These are phyloP conservation scores for Calonectria pauciramosa DNA, from an alignment of 2,329 filamentous ascomycete species.

Conservation along the genomic window DNA sequence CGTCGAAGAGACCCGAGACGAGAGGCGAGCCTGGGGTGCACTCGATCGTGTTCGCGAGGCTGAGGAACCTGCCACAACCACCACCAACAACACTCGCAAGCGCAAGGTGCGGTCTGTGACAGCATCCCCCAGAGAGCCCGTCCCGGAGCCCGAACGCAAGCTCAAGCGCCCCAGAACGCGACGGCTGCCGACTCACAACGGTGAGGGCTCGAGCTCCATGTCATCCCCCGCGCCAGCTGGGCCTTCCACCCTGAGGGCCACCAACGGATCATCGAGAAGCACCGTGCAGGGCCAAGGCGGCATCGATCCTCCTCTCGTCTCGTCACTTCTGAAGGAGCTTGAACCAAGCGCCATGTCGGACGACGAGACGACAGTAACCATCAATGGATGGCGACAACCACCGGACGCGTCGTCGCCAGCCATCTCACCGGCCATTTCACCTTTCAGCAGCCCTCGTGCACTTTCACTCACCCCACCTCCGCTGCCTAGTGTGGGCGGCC, in stretches of 20 bases:
- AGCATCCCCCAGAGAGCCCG: conserved; percentile 77
- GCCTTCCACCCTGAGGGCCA: conserved; percentile 42
- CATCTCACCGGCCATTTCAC: conserved; percentile 75
- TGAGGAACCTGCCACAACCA: conserved; percentile 62
- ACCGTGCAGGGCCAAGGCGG: conserved; percentile 40
- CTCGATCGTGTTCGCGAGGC: conserved; percentile 87
- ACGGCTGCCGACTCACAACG: conserved; percentile 66
- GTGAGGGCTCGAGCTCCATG: conserved; percentile 61
- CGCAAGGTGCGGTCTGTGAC: conserved; percentile 80
- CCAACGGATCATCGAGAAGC: conserved; percentile 29
- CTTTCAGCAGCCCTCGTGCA: conserved; percentile 76
- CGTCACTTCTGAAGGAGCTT: conserved; percentile 89
- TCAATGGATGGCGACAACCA: conserved; percentile 47
- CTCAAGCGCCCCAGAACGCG: conserved; percentile 89
- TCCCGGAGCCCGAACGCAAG: conserved; percentile 82
- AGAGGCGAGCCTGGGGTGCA: conserved; percentile 88
- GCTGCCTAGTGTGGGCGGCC: conserved; percentile 63
- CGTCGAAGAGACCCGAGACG: conserved; percentile 79
- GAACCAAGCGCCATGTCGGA: conserved; percentile 74
- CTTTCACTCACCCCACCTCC: conserved; percentile 80
- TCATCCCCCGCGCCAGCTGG: conserved; percentile 50
- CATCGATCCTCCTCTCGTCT: conserved; percentile 82
- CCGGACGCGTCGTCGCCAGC: conserved; percentile 70
- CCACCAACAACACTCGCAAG: conserved; percentile 72
- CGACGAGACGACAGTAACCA: conserved; percentile 59